These are phyloP conservation scores for Tripidium arundinaceum DNA, from an alignment of 202 grass and related monocot species.

Conservation along the genomic window DNA sequence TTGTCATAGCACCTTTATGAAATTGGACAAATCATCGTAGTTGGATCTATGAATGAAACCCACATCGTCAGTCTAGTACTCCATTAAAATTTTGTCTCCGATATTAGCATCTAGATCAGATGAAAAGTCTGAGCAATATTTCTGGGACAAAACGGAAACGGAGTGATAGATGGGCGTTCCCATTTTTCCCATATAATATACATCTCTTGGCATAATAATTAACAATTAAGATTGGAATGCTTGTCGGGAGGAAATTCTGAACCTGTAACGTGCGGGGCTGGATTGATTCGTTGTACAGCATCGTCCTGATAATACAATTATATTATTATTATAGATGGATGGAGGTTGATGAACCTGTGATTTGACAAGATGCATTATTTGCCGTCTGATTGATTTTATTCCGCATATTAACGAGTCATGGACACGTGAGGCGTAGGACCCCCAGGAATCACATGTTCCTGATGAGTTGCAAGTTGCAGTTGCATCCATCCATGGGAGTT, in stretches of 20 bases:
- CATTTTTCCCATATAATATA: neutral
- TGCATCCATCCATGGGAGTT: neutral
- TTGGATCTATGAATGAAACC: neutral
- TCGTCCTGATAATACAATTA: neutral
- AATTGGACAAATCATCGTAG: neutral
- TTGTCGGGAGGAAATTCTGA: neutral
- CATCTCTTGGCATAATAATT: too few species aligned
- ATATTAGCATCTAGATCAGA: neutral
- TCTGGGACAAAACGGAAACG: neutral
- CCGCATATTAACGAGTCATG: neutral
- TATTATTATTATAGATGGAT: too few species aligned
- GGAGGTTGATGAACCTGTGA: neutral
- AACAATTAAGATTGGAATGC: too few species aligned
- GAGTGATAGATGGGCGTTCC: neutral
- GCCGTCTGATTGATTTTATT: neutral
- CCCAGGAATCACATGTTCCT: constrained; percentile 28
- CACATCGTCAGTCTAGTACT: neutral
- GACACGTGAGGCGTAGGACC: constrained; percentile 24
- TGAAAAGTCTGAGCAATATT: neutral
- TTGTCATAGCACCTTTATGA: neutral
- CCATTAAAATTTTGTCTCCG: neutral
- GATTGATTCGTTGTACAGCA: constrained; percentile 11
- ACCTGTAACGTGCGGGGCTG: constrained; percentile 15
- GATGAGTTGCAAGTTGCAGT: neutral
- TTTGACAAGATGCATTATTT: neutral